These are phyloP conservation scores for Proliferodiscus dingleyae DNA, from an alignment of 2,329 filamentous ascomycete species.

Conservation along the genomic window DNA sequence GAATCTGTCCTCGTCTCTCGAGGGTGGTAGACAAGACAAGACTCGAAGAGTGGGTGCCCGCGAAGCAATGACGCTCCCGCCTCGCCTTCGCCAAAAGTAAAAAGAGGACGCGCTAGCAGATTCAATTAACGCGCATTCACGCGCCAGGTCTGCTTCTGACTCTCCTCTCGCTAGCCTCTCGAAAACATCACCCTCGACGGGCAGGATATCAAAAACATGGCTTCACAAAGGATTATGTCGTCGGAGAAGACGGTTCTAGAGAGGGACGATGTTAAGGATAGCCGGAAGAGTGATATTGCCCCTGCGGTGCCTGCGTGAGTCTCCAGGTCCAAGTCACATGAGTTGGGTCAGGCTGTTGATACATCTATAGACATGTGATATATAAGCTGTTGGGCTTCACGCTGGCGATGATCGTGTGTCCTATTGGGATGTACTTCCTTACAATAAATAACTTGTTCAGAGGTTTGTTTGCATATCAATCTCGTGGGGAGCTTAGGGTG, in stretches of 20 bases:
- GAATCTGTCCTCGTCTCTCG: too few relatives aligned
- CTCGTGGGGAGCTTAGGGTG: slow-evolving; percentile 1
- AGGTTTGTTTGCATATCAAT: slow-evolving; percentile 47
- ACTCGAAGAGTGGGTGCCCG: too few relatives aligned
- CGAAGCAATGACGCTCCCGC: too few relatives aligned
- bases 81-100: too few relatives aligned
- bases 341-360: slow-evolving; percentile 1
- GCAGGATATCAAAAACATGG: slow-evolving; percentile 46
- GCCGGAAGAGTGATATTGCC: slow-evolving; percentile 65
- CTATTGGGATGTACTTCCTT: slow-evolving; percentile 84
- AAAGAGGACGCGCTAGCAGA: neutral
- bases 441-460: slow-evolving; percentile 72
- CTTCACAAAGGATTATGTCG: slow-evolving; percentile 61
- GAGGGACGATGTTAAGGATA: slow-evolving; percentile 42
- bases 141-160: neutral
- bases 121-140: slow-evolving; percentile 1
- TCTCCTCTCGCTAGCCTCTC: neutral
- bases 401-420: slow-evolving; percentile 80
- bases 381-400: slow-evolving; percentile 87
- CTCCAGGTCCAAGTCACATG: slow-evolving; percentile 13
- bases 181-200: slow-evolving; percentile 1
- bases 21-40: too few relatives aligned
- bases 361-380: slow-evolving; percentile 65
- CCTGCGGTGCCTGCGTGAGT: slow-evolving; percentile 78
- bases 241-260: slow-evolving; percentile 63